Base-by-base conservation (phyloP, 202 grass and related monocot species). In the Panicum hallii region DNA sequence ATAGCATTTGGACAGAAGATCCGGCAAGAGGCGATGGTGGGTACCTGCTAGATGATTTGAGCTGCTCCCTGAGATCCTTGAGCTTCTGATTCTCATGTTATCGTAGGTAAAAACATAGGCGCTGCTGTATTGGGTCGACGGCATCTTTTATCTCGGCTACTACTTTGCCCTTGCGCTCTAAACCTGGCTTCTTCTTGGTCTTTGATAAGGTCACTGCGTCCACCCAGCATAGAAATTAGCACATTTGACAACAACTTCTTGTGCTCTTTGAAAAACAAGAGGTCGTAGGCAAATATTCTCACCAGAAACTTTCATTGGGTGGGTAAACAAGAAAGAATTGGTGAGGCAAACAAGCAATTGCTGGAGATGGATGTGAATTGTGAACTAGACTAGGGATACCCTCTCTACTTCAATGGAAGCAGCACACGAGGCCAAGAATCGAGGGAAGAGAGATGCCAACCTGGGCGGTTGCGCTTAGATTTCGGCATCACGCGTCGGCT, bases 51-150 rank as follows among this genome's bases (percentile, higher is more conserved):
- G 78, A 78, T 7, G 91, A 81, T 66, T 99, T 99, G 49, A 91
- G 72, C 19, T 99, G 90, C 22, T 99, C 97, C 82, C 88, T 91
- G 32, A 99, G 91, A 69, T 81, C 87, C 88, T 96, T 99, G 55
- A 99, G 91, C 52, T 87, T 96, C 84, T 92, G 97, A 66, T 99
- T 99, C 93, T 94, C 97, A 96, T 99, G 72, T 96, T 94, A 63
- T 99, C 90, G 17, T 85, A 92, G 57, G 90, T 94, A 23, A 99
- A 99, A 32, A 99, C 93, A 74, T 96, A 99, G 20, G 85, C 88
- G 17, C 63, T 89, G 67, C 38, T 30, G 78, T 94, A 84, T 4
- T 72, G 28, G 28, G 1, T 96, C 90, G 11, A 94, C 2, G 0
- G 84, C 97, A 11, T 94, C 48, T 77, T 94, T 96, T 30, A 99